Evolutionary conservation across 352 stramenopile species (phyloP).

Genomic region (Blastocystis sp.): DNA sequence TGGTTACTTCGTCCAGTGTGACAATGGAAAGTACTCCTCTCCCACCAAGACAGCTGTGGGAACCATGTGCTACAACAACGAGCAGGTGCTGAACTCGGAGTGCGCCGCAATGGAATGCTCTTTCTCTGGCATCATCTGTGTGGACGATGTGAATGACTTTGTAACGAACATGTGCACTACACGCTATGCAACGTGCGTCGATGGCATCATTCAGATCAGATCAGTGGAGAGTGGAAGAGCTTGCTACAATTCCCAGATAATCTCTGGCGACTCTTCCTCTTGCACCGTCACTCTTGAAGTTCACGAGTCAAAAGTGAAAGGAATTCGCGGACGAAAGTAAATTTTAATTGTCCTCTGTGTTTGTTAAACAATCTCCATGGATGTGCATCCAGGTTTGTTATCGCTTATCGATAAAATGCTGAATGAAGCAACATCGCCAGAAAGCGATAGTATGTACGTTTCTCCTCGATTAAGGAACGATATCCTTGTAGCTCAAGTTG

Average conservation of each 20-base stretch:
- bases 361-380: constrained; percentile 2
- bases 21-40: background rate
- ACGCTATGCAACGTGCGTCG: constrained; percentile 12
- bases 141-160: background rate
- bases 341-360: background rate
- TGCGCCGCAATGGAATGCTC: constrained; percentile 27
- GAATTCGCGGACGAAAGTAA: constrained; percentile 59
- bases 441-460: constrained; percentile 3
- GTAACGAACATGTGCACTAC: constrained; percentile 50
- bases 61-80: constrained; percentile 59
- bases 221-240: background rate
- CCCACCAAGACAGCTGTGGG: background rate
- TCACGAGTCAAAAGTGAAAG: constrained; percentile 38
- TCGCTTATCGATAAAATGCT: constrained; percentile 36
- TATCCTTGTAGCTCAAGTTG: background rate
- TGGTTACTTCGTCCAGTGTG: constrained; percentile 49
- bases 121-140: constrained; percentile 46
- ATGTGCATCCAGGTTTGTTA: background rate
- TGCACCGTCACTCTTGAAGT: constrained; percentile 42
- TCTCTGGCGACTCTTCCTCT: background rate
- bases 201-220: background rate
- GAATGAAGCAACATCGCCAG: background rate
- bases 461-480: constrained; percentile 10
- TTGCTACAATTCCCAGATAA: constrained; percentile 58
- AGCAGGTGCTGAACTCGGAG: constrained; percentile 30